Base-by-base conservation (phyloP, 805 yeast genomes). In the Spathaspora passalidarum region DNA sequence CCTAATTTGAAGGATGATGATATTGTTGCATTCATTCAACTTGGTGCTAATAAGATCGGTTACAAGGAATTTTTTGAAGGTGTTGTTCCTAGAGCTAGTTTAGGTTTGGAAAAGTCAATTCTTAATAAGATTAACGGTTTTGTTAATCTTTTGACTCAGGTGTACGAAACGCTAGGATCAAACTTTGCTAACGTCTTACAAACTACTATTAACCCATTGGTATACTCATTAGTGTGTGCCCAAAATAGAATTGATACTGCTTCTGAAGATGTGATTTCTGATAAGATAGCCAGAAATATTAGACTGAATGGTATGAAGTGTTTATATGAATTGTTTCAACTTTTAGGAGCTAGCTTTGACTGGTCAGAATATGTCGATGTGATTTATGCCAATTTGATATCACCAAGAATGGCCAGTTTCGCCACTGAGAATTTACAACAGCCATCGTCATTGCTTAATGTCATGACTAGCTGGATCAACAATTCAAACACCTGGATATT, bases 391-490 rank as follows among this genome's bases (percentile, higher is more conserved):
- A 59, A 68, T 19, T 69, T 89, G 18, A 68, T 92, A 11, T 55
- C 61, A 17, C 90, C 96, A 6, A 78, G 95, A 56, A 69, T 94
- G 54, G 69, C 49, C 1, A 69, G 75, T 10, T 92, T 92, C 62
- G 84, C 84, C 2, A 75, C 68, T 35, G 96, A 86, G 56, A 94
- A 92, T 60, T 69, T 85, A 25, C 95, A 89, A 58, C 89, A 86
- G 56, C 84, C 92, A 0, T 89, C 97, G 0, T 77, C 96, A 0
- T 60, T 92, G 38, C 67, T 91, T 79, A 79, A 73, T 46, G 59
- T 89, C 8, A 76, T 92, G 56, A 63, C 80, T 5, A 66, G 76
- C 7, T 78, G 96, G 82, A 60, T 72, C 18, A 64, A 59, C 16
- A 49, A 53, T 2, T 66, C 69, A 4, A 66, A 68, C 18, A 70